Evolutionary conservation across 2,329 filamentous ascomycete species (phyloP).

Genomic region (Pseudovirgaria hyperparasitica): DNA sequence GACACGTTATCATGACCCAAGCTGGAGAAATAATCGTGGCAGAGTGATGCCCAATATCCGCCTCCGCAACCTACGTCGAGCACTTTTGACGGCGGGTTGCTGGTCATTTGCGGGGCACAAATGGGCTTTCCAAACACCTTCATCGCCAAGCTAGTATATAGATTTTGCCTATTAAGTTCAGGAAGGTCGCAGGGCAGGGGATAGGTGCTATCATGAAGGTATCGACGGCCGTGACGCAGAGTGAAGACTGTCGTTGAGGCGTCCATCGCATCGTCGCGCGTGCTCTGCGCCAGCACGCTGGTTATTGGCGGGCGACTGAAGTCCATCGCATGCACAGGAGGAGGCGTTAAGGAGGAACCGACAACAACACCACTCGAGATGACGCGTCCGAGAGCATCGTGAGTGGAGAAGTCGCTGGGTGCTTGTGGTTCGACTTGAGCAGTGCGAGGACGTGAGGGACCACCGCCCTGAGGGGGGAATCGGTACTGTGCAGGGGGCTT

Average conservation of each 20-base stretch:
- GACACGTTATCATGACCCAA: constrained; percentile 56
- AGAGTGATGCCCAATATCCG: constrained; percentile 81
- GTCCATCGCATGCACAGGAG: constrained; percentile 19
- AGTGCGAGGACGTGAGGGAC: constrained; percentile 17
- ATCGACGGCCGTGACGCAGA: constrained; percentile 67
- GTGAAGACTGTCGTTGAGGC: constrained; percentile 44
- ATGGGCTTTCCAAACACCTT: constrained; percentile 71
- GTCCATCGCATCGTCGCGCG: constrained; percentile 11
- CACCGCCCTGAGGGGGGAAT: constrained; percentile 13
- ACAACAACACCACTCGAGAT: constrained; percentile 18
- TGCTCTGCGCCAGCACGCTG: constrained; percentile 22
- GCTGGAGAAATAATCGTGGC: constrained; percentile 63
- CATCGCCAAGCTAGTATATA: constrained; percentile 70
- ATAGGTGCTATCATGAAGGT: constrained; percentile 68
- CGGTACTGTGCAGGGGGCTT: constrained; percentile 16
- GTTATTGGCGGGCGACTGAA: constrained; percentile 24
- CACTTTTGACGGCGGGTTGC: constrained; percentile 60
- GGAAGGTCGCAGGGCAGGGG: constrained; percentile 79
- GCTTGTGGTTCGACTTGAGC: constrained; percentile 10
- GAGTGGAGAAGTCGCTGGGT: constrained; percentile 22
- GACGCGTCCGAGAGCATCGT: constrained; percentile 22
- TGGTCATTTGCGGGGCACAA: constrained; percentile 54
- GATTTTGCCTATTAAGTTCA: constrained; percentile 76
- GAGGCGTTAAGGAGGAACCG: constrained; percentile 10
- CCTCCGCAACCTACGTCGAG: constrained; percentile 81